Percentiles rank a stretch among this genome's conserved stretches.
These are phyloP conservation scores for Puccinia novopanici DNA, from an alignment of 1,284 basidiomycete species.

Conservation along the genomic window DNA sequence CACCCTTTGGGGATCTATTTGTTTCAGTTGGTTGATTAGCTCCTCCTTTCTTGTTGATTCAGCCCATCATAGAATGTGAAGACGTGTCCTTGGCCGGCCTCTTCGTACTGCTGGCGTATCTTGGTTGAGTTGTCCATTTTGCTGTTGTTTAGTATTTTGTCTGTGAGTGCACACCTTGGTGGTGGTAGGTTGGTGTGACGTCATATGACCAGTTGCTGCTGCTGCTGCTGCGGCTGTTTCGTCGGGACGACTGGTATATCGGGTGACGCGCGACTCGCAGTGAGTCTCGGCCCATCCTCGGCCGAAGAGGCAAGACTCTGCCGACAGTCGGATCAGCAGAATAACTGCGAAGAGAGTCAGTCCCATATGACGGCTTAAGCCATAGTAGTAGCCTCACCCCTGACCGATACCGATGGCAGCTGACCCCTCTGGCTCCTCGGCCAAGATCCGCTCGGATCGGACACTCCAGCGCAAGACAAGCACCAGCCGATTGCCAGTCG, in stretches of 20 bases:
- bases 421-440: background rate
- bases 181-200: background rate
- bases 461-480: conserved; percentile 13
- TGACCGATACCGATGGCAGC: too few species aligned
- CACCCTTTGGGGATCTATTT: conserved; percentile 84
- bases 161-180: background rate
- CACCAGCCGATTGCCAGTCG: background rate
- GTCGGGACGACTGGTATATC: background rate
- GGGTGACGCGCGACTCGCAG: too few species aligned
- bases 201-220: background rate
- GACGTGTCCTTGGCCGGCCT: conserved; percentile 84
- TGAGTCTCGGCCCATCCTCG: background rate
- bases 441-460: background rate
- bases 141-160: background rate
- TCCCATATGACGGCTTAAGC: too few species aligned
- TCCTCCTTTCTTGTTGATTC: conserved; percentile 67
- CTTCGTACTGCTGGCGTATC: conserved; percentile 64
- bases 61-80: conserved; percentile 82
- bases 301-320: background rate
- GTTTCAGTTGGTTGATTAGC: conserved; percentile 73
- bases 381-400: too few species aligned
- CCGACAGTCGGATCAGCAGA: background rate
- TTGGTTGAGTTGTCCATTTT: background rate
- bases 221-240: background rate
- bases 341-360: background rate